phyloP scores from a whole-genome alignment of 1,284 basidiomycete genomes.

The Trichosporon sp. region DNA sequence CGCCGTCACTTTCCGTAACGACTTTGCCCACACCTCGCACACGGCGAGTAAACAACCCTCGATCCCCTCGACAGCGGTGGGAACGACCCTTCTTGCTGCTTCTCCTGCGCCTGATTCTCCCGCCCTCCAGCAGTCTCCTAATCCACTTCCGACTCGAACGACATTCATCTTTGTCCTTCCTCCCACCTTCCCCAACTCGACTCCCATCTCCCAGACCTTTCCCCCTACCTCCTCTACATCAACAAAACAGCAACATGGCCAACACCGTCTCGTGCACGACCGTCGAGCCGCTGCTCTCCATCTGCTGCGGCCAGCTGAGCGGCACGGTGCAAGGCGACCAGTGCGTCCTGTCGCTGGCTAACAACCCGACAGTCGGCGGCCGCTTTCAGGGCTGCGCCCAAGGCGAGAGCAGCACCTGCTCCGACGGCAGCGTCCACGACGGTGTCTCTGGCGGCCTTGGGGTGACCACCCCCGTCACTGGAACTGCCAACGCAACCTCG shows the following conservation, averaged over 20 bases:
- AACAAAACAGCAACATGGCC: not conserved
- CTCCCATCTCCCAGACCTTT: not conserved
- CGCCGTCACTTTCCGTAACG: not conserved
- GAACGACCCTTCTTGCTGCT: not conserved
- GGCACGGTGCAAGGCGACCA: not conserved
- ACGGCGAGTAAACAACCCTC: not conserved
- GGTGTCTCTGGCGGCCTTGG: not conserved
- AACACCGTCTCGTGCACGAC: slow-evolving; percentile 3
- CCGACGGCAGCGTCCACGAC: not conserved
- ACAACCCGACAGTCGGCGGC: not conserved
- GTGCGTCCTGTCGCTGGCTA: not conserved
- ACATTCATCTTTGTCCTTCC: no score
- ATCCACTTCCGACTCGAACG: no score
- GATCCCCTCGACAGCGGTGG: not conserved
- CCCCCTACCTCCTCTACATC: not conserved
- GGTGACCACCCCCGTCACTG: not conserved
- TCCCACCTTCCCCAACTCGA: no score
- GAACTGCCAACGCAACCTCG: not conserved
- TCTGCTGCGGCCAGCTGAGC: not conserved
- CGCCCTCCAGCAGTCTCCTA: not conserved
- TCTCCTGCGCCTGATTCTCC: not conserved
- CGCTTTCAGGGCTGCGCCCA: not conserved
- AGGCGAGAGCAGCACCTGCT: not conserved
- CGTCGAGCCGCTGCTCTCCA: not conserved
- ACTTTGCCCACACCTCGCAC: slow-evolving; percentile 1